These are phyloP conservation scores for Pythium insidiosum DNA, from an alignment of 352 stramenopile genomes.

Conservation along the genomic window DNA sequence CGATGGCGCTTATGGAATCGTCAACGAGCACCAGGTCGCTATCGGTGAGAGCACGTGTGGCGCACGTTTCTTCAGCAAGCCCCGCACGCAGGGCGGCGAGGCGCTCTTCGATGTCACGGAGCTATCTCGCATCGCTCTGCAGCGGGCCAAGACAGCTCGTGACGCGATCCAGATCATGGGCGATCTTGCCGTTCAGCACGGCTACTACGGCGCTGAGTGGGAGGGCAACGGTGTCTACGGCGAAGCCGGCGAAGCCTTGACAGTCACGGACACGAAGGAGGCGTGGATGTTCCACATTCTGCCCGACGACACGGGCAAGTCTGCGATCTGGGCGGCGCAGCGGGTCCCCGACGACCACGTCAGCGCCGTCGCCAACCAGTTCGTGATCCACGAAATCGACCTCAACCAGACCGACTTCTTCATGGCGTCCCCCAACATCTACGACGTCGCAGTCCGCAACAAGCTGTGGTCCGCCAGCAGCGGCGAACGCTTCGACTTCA, in stretches of 20 bases:
- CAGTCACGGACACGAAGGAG: constrained; percentile 86
- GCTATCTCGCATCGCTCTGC: constrained; percentile 85
- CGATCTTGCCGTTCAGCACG: constrained; percentile 86
- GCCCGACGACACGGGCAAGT: constrained; percentile 88
- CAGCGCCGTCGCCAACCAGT: constrained; percentile 89
- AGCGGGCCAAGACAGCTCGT: constrained; percentile 71
- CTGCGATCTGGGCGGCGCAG: constrained; percentile 92
- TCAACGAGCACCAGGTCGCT: constrained; percentile 77
- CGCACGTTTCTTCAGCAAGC: constrained; percentile 53
- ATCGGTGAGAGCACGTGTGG: constrained; percentile 81
- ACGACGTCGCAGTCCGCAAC: constrained; percentile 80
- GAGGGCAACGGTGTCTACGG: constrained; percentile 46
- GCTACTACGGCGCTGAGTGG: constrained; percentile 90
- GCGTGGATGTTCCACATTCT: constrained; percentile 96
- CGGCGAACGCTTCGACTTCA: constrained; percentile 83
- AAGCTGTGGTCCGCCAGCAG: constrained; percentile 60
- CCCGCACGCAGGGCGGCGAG: constrained; percentile 54
- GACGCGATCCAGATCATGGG: constrained; percentile 90
- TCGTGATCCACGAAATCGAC: constrained; percentile 89
- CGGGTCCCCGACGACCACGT: constrained; percentile 84
- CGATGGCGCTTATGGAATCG: constrained; percentile 73
- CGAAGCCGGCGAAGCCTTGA: constrained; percentile 87
- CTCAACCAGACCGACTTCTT: constrained; percentile 73
- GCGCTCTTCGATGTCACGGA: constrained; percentile 86
- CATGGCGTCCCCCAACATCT: constrained; percentile 85